Conservation (phyloP, 371 early-diverging fungal genomes). For the Syncephalis plumigaleata region DNA sequence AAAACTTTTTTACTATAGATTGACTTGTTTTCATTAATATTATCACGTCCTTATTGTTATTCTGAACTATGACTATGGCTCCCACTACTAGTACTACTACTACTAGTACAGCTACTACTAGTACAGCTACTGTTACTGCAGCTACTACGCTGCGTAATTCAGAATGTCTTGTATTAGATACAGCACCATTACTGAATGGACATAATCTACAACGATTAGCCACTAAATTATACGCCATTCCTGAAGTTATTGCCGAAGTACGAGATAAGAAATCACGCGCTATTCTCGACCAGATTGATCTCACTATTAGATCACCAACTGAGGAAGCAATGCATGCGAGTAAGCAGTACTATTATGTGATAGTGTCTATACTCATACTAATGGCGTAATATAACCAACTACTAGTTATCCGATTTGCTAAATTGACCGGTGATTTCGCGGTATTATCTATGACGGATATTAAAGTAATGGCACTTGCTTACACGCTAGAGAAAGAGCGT, state of each 20-base stretch:
- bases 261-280: conserved; percentile 58
- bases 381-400: too few species aligned
- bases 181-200: neutral
- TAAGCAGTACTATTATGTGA: conserved; percentile 8
- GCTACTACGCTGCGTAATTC: neutral
- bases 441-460: conserved; percentile 72
- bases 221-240: conserved; percentile 61
- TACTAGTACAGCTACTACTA: too few species aligned
- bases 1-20: too few species aligned
- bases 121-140: too few species aligned
- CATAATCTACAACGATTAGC: conserved; percentile 13
- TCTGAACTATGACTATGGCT: too few species aligned
- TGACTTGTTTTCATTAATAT: too few species aligned
- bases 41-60: too few species aligned
- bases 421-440: conserved; percentile 84
- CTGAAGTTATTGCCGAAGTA: conserved; percentile 78
- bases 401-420: conserved; percentile 63
- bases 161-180: neutral
- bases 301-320: conserved; percentile 44
- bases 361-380: too few species aligned
- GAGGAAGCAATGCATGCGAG: conserved; percentile 62
- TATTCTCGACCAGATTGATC: conserved; percentile 35
- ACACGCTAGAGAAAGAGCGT: conserved; percentile 60
- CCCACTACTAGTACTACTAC: too few species aligned
- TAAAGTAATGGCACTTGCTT: conserved; percentile 74